Base-by-base conservation (phyloP, 768 basidiomycete genomes). In the Crepidotus variabilis region DNA sequence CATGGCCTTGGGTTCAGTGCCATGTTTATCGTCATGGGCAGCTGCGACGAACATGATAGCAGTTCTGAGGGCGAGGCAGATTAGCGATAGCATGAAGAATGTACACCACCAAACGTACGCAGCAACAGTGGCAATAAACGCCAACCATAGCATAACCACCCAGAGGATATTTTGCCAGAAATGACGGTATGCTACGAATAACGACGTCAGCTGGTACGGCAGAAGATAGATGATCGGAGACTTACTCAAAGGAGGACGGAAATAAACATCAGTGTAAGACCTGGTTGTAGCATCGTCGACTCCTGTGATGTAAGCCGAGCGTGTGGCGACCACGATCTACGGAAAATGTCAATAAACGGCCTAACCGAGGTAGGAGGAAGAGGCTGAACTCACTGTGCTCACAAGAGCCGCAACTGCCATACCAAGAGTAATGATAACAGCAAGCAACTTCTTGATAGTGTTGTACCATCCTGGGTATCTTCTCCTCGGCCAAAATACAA, bases 391-490 rank as follows among this genome's bases (percentile, higher is more conserved):
- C 33, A 74, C 72, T n/a, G 71, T 73, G 43, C 68, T 71, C 50
- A 63, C 60, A 4, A 73, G 52, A 1, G 68, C 63, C n/a, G 66
- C 65, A 22, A 61, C 68, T 2, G 58, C 58, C 48, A 75, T 62
- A 1, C 69, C 71, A 4, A 65, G 24, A 1, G 67, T 64, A 3
- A 70, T 64, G 0, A 61, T 36, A 6, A 69, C 57, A 10, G 71
- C 71, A 13, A 65, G 21, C 20, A 51, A 39, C 45, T 61, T 53
- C 55, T 65, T 68, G 6, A 62, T 57, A 7, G 47, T 35, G 20
- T 65, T 63, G 51, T 69, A 73, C 72, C 72, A 72, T n/a, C 28
- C 32, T 1, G 72, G 72, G 49, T 74, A 74, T 22, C 46, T 55
- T 32, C 67, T 59, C 39, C 60, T 43, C 1, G 72, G 74, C 65